Base-by-base conservation (phyloP, 1,284 basidiomycete genomes). In the Rhodotorula sp. region DNA sequence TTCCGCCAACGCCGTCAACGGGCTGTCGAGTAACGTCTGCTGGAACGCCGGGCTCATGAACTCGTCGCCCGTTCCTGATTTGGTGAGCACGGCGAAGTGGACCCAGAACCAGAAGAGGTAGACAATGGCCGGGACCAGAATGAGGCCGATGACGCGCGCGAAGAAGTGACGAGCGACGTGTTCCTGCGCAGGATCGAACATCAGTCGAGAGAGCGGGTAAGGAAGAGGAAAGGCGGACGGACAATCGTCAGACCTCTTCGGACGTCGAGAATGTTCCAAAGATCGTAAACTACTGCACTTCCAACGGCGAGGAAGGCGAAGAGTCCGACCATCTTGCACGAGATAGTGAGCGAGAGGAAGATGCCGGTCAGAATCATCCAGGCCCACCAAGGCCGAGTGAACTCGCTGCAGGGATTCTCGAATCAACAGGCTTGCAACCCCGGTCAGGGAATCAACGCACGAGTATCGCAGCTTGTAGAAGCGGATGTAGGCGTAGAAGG, bases 41-140 rank as follows among this genome's bases (percentile, higher is more conserved):
- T 99, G 96, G 87, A 99, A 99, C 13, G 89, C 88, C 18, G 95
- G 91, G 78, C 90, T 94, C 96, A 99, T 99, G 84, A 99, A 99
- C 22, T 85, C 84, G 79, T 99, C 96, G 18, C 96, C 96, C 26
- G 94, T 86, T 44, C 96, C 96, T 31, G 92, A 93, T 75, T 88
- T 85, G n/a, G 84, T 91, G 76, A 99, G 87, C 69, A 98, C 86
- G 60, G 89, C 85, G 78, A 99, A 97, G 80, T 99, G 96, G 30
- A 96, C 83, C 83, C 90, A 99, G 85, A 99, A 99, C 86, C 96
- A 94, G 30, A 89, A 89, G 20, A 99, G 86, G 80, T 99, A 99
- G 72, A 99, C 85, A 69, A 90, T 82, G 73, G 94, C 86, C 8
- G 96, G 96, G 26, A 96, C 82, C 53, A 91, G 76, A 71, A 99